A percentile compares a stretch with the other conserved stretches of the same genome.
phyloP scores from a whole-genome alignment of 768 basidiomycete genomes.

The Tylopilus sp. region DNA sequence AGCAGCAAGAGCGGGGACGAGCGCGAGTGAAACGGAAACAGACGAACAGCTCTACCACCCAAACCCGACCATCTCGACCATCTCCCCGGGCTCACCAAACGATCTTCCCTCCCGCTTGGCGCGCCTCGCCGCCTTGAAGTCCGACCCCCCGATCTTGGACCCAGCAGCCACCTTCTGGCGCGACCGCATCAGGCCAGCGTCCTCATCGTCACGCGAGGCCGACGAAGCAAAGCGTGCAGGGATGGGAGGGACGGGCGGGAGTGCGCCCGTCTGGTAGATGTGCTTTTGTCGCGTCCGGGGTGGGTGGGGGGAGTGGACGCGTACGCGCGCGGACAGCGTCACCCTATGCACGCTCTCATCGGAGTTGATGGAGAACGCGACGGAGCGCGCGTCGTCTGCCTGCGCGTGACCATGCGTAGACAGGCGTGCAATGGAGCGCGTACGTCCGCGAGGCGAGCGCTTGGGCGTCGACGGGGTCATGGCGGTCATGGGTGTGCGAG shows the following conservation, averaged over 20 bases:
- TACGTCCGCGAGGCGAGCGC: neutral
- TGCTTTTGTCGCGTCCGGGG: slow-evolving; percentile 8
- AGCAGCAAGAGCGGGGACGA: neutral
- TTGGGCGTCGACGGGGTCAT: neutral
- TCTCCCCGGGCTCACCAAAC: slow-evolving; percentile 14
- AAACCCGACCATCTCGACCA: slow-evolving; percentile 33
- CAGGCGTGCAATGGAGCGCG: slow-evolving; percentile 1
- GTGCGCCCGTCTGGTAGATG: slow-evolving; percentile 17
- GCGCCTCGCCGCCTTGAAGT: slow-evolving; percentile 28
- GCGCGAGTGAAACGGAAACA: neutral
- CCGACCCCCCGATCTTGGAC: slow-evolving; percentile 25
- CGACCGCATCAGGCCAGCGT: slow-evolving; percentile 17
- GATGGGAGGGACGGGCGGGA: slow-evolving; percentile 26
- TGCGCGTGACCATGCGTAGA: neutral
- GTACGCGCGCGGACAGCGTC: slow-evolving; percentile 15
- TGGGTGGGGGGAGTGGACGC: slow-evolving; percentile 13
- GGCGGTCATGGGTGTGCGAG: slow-evolving; percentile 4
- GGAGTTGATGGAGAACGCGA: slow-evolving; percentile 27
- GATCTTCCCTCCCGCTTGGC: slow-evolving; percentile 25
- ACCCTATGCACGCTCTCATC: slow-evolving; percentile 27
- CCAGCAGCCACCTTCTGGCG: slow-evolving; percentile 23
- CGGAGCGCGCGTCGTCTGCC: slow-evolving; percentile 19
- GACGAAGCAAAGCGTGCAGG: slow-evolving; percentile 11
- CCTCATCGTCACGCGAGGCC: slow-evolving; percentile 3
- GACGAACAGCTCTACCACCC: slow-evolving; percentile 1